Evolutionary conservation across 164 flowering plant genomes (phyloP).

Genomic region (Houttuynia cordata): DNA sequence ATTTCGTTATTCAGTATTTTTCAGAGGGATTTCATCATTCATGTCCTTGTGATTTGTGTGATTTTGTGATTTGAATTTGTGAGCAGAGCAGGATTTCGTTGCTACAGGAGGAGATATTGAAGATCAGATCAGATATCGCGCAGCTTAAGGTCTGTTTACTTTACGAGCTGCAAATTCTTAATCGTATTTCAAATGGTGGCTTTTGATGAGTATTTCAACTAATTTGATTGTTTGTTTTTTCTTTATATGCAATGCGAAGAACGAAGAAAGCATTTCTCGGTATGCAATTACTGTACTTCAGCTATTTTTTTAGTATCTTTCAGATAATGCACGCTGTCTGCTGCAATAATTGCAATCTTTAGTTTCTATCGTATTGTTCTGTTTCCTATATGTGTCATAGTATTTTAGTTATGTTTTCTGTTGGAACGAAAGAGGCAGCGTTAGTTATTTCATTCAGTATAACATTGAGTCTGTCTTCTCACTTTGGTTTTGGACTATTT

Average conservation of each 20-base stretch:
- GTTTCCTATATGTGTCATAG: no score
- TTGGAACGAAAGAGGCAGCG: no score
- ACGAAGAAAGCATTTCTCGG: constrained; percentile 32
- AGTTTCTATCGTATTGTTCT: no score
- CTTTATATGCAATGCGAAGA: constrained; percentile 19
- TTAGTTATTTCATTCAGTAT: no score
- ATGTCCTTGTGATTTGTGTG: not conserved
- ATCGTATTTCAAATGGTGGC: not conserved
- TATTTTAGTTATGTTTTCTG: no score
- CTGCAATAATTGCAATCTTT: not conserved
- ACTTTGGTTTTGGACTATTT: no score
- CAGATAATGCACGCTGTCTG: not conserved
- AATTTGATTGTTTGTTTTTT: not conserved
- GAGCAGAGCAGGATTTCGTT: constrained; percentile 43
- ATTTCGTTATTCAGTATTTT: not conserved
- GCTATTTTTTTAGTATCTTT: no score
- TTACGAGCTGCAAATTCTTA: no score
- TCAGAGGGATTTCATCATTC: not conserved
- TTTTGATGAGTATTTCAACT: not conserved
- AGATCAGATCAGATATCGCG: constrained; percentile 33
- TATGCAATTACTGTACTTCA: constrained; percentile 9
- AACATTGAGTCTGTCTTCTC: no score
- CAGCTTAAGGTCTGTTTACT: constrained; percentile 59
- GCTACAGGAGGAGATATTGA: constrained; percentile 44
- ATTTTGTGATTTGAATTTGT: not conserved